Evolutionary conservation across 257 asterid genomes (phyloP).

Genomic region (Fraxinus cuspidata): DNA sequence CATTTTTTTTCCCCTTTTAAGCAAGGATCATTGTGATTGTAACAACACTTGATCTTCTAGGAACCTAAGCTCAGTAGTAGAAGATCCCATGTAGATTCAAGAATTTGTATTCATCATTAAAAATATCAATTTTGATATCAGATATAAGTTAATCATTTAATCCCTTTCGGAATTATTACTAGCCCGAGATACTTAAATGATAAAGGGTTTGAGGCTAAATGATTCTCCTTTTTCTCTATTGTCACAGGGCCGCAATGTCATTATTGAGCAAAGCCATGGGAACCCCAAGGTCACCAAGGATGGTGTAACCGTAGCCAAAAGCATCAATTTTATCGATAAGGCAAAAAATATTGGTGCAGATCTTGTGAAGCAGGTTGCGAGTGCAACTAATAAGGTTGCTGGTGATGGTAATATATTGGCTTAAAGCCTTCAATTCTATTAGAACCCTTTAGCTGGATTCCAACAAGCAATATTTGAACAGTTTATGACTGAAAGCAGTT

Average conservation of each 20-base stretch:
- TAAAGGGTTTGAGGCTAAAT: background rate
- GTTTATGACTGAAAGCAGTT: background rate
- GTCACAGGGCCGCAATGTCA: slow-evolving; percentile 77
- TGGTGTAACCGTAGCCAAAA: slow-evolving; percentile 90
- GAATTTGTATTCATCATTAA: background rate
- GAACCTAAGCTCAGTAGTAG: background rate
- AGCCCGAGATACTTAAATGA: slow-evolving; percentile 9
- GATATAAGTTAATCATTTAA: background rate
- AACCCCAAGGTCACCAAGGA: slow-evolving; percentile 83
- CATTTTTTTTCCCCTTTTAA: background rate
- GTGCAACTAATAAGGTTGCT: slow-evolving; percentile 80
- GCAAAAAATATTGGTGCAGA: slow-evolving; percentile 83
- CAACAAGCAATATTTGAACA: background rate
- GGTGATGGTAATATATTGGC: slow-evolving; percentile 77
- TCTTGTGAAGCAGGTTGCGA: slow-evolving; percentile 91
- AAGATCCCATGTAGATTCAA: slow-evolving; percentile 14
- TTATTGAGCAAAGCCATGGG: slow-evolving; percentile 58
- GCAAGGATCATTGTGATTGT: background rate
- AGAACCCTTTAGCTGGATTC: slow-evolving; percentile 4
- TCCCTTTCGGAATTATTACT: background rate
- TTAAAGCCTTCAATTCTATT: slow-evolving; percentile 15
- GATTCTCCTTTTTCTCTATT: slow-evolving; percentile 19
- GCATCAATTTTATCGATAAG: slow-evolving; percentile 67
- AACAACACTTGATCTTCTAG: slow-evolving; percentile 1
- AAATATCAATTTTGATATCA: background rate